phyloP scores from a whole-genome alignment of 208 protist species.

The Wallacemonas sp. region DNA sequence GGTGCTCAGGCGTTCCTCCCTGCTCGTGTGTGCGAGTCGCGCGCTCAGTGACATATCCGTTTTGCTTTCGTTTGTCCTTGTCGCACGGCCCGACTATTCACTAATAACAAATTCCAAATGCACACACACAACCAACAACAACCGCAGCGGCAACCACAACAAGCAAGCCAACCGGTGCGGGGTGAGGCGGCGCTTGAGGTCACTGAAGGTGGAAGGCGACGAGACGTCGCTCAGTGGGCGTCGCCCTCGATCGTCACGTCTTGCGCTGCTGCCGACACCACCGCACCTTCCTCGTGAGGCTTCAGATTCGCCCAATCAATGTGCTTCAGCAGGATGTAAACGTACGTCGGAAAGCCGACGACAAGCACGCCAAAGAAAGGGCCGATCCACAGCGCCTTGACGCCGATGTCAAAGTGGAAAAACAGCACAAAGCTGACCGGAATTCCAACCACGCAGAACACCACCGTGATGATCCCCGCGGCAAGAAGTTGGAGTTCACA shows the following conservation, averaged over 20 bases:
- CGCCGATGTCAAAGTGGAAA: slow-evolving; percentile 72
- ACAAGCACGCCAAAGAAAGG: slow-evolving; percentile 47
- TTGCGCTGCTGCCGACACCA: neutral
- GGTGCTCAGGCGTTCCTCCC: too few species aligned
- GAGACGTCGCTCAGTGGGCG: too few species aligned
- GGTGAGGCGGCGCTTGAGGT: too few species aligned
- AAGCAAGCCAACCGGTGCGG: too few species aligned
- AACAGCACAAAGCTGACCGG: slow-evolving; percentile 73
- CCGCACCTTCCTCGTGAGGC: slow-evolving; percentile 37
- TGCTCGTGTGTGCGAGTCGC: too few species aligned
- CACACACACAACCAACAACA: too few species aligned
- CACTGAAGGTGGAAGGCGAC: neutral
- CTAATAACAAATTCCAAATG: too few species aligned
- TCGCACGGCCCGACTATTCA: too few species aligned
- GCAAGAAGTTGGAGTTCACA: slow-evolving; percentile 73
- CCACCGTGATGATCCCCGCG: slow-evolving; percentile 54
- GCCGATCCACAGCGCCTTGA: slow-evolving; percentile 75
- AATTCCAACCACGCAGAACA: slow-evolving; percentile 63
- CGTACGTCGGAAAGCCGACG: slow-evolving; percentile 52
- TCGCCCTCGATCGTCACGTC: neutral
- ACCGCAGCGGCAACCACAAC: too few species aligned
- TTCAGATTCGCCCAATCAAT: slow-evolving; percentile 75
- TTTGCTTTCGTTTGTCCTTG: too few species aligned
- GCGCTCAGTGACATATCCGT: too few species aligned
- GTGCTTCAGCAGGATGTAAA: slow-evolving; percentile 65